Percentiles rank a stretch among this genome's conserved stretches.
Conservation (phyloP, 805 yeast species). For the Teunomyces gatunensis region DNA sequence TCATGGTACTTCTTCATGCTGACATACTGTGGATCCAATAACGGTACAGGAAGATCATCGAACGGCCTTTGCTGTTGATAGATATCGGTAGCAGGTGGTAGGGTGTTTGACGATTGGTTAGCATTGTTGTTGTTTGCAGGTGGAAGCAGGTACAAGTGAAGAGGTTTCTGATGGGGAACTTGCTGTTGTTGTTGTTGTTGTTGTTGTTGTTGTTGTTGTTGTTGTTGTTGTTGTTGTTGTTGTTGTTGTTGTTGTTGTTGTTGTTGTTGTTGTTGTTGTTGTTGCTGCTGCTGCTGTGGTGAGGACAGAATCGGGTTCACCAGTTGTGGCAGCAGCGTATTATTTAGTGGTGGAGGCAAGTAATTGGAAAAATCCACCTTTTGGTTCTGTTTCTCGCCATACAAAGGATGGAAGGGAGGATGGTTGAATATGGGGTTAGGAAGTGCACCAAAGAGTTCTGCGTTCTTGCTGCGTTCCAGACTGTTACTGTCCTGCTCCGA, state of each 20-base stretch:
- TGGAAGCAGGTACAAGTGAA: conserved; percentile 3
- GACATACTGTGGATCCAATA: not conserved
- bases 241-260: conserved; percentile 15
- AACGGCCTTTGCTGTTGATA: not conserved
- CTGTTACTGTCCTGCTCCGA: conserved; percentile 12
- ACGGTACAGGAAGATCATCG: not conserved
- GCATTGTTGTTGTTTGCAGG: not conserved
- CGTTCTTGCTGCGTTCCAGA: conserved; percentile 13
- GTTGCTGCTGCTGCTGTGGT: conserved; percentile 11
- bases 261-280: conserved; percentile 15
- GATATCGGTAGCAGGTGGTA: not conserved
- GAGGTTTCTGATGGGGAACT: conserved; percentile 6
- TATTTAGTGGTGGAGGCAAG: conserved; percentile 9
- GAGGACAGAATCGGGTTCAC: not conserved
- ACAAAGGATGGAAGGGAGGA: not conserved
- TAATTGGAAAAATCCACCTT: not conserved
- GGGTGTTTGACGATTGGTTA: not conserved
- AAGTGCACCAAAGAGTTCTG: not conserved
- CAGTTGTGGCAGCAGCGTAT: not conserved
- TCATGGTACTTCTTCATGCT: conserved; percentile 30
- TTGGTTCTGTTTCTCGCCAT: not conserved
- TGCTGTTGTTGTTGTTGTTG: conserved; percentile 15
- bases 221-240: conserved; percentile 13
- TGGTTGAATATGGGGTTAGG: not conserved
- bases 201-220: conserved; percentile 12